Conservation (phyloP, 2,329 filamentous ascomycete species). For the Neofusicoccum sp. region DNA sequence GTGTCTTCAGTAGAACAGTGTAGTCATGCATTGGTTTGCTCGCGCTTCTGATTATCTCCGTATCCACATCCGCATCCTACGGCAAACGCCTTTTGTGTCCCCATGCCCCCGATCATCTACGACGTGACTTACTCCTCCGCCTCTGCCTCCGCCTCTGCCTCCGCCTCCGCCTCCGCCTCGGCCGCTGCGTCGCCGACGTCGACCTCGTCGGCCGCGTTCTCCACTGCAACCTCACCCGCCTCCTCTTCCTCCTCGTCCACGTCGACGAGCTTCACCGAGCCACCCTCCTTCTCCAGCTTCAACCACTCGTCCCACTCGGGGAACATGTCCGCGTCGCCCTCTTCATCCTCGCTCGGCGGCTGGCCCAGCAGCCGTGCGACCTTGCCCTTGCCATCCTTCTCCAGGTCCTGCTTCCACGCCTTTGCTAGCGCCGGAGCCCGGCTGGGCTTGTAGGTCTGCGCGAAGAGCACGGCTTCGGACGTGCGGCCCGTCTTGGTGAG, state of each 20-base stretch:
- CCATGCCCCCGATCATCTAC: neutral
- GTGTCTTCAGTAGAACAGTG: neutral
- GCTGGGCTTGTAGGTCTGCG: conserved; percentile 93
- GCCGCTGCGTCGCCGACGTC: conserved; percentile 14
- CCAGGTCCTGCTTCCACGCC: conserved; percentile 79
- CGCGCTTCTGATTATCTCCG: conserved; percentile 3
- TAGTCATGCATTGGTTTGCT: neutral
- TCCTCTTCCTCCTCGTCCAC: conserved; percentile 32
- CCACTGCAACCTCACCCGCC: conserved; percentile 22
- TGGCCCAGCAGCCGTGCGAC: conserved; percentile 80
- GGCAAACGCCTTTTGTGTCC: conserved; percentile 9
- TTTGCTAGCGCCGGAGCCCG: conserved; percentile 64
- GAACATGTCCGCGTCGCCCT: conserved; percentile 75
- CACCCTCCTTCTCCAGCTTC: conserved; percentile 72
- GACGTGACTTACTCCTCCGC: neutral
- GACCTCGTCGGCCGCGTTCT: conserved; percentile 32
- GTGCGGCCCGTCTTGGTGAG: conserved; percentile 74
- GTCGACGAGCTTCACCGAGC: conserved; percentile 38
- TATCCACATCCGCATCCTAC: conserved; percentile 1
- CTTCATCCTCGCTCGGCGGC: conserved; percentile 62
- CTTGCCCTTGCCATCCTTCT: conserved; percentile 81
- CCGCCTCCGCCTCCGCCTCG: neutral
- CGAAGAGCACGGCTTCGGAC: conserved; percentile 85
- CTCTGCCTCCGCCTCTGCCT: neutral
- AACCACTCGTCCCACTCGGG: conserved; percentile 95